These are phyloP conservation scores for Helianthus annuus DNA, from an alignment of 129 eudicot genomes.

Conservation along the genomic window DNA sequence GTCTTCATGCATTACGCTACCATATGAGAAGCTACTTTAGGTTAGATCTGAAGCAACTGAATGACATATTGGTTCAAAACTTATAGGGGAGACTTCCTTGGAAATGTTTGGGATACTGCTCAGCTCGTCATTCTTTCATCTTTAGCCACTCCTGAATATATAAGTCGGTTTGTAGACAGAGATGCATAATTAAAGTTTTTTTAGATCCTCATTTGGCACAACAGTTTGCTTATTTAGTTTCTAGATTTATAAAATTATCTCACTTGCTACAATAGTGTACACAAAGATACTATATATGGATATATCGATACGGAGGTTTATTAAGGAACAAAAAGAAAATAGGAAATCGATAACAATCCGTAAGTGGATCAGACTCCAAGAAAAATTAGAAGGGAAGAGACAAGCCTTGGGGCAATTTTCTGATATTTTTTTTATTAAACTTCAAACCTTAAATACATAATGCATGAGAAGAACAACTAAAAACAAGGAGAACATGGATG, in stretches of 20 bases:
- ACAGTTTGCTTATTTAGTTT: background rate
- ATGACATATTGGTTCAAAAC: constrained; percentile 91
- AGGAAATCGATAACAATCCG: too few species aligned
- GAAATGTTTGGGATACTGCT: constrained; percentile 79
- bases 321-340: too few species aligned
- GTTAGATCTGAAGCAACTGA: constrained; percentile 86
- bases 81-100: too few species aligned
- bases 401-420: too few species aligned
- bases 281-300: too few species aligned
- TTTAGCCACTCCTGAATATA: constrained; percentile 79
- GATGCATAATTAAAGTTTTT: constrained; percentile 22
- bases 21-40: constrained; percentile 96
- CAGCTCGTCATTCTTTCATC: constrained; percentile 89
- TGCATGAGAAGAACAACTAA: too few species aligned
- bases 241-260: background rate
- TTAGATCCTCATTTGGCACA: constrained; percentile 9
- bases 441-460: too few species aligned
- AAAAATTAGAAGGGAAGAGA: too few species aligned
- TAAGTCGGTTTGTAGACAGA: constrained; percentile 29
- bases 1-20: constrained; percentile 90
- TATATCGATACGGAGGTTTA: too few species aligned
- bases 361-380: too few species aligned
- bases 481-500: too few species aligned
- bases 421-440: too few species aligned
- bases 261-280: background rate